Evolutionary conservation across 768 basidiomycete genomes (phyloP), one percentile per base, ranked within the genome.

Genomic region (Mycena latifolia): DNA sequence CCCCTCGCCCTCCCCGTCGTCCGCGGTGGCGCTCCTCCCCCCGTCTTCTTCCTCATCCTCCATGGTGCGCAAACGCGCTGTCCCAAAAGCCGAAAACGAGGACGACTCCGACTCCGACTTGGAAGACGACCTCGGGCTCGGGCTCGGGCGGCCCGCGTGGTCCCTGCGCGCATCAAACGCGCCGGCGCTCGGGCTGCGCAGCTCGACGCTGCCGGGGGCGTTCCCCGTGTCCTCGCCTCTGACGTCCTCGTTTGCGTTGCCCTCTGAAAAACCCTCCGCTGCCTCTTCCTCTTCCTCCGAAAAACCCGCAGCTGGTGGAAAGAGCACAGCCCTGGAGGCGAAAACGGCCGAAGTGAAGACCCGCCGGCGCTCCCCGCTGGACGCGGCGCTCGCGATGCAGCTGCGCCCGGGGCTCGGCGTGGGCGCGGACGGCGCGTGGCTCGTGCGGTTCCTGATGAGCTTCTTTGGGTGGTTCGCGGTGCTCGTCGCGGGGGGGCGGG

Each of bases 381-480:
- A 93, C 71, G 82, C 91, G 50, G 92, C 90, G 20, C 84, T 93
- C 8, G 90, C 90, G 47, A 89, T 93, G 90, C 92, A 93, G 76
- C 82, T 92, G 52, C 84, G 90, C 31, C 91, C 90, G 7, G 90
- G 91, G 1, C 77, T 92, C 24, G 91, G 91, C 39, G 76, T 85
- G 14, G 89, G 90, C 43, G 88, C 91, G 14, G 92, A 93, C 71
- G 84, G 90, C 8, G 91, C 91, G 39, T 93, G 90, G 90, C 86
- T 92, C 82, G 89, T 93, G 53, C 80, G 91, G 64, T 93, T 92
- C 74, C 76, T 93, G 77, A 92, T 93, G 91, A 82, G 88, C 31
- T 84, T 92, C 77, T 92, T 91, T 75, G 92, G 91, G 25, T 93
- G 92, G 92, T 82, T 93, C 67, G 85, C 88, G 45, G 84, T 92